phyloP scores from a whole-genome alignment of 2,329 filamentous ascomycete species.

The Sporothrix sp. region DNA sequence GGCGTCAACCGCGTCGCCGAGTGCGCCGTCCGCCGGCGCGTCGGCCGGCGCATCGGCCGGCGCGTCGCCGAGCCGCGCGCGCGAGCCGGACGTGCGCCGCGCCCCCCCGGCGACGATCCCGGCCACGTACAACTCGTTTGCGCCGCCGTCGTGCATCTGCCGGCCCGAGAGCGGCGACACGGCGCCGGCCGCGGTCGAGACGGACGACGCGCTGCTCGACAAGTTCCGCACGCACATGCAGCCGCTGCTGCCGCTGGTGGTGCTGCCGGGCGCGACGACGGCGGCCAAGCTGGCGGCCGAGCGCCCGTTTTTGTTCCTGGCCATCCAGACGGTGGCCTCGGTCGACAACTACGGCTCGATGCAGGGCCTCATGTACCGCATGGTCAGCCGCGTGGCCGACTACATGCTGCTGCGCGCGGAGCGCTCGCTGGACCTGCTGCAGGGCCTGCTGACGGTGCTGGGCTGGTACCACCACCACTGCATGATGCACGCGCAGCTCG shows the following conservation, averaged over 20 bases:
- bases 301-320: conserved; percentile 39
- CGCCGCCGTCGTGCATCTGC: conserved; percentile 39
- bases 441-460: conserved; percentile 39
- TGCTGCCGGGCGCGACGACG: conserved; percentile 27
- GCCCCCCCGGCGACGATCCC: conserved; percentile 11
- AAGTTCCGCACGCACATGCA: conserved; percentile 36
- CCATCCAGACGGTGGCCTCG: conserved; percentile 41
- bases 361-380: conserved; percentile 39
- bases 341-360: conserved; percentile 38
- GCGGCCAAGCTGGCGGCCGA: conserved; percentile 29
- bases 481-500: conserved; percentile 42
- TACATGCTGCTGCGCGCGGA: conserved; percentile 40
- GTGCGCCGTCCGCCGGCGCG: neutral
- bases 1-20: neutral
- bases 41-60: neutral
- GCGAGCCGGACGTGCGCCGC: neutral
- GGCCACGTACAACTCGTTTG: conserved; percentile 34
- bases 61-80: neutral
- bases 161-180: conserved; percentile 30
- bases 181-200: conserved; percentile 32
- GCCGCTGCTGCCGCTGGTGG: conserved; percentile 38
- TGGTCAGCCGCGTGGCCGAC: conserved; percentile 38
- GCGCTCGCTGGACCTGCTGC: conserved; percentile 39
- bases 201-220: conserved; percentile 37
- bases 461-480: conserved; percentile 47